Evolutionary conservation across 2,329 filamentous ascomycete genomes (phyloP), one percentile per base, ranked within the genome.

Genomic region (Ophiostoma ips): DNA sequence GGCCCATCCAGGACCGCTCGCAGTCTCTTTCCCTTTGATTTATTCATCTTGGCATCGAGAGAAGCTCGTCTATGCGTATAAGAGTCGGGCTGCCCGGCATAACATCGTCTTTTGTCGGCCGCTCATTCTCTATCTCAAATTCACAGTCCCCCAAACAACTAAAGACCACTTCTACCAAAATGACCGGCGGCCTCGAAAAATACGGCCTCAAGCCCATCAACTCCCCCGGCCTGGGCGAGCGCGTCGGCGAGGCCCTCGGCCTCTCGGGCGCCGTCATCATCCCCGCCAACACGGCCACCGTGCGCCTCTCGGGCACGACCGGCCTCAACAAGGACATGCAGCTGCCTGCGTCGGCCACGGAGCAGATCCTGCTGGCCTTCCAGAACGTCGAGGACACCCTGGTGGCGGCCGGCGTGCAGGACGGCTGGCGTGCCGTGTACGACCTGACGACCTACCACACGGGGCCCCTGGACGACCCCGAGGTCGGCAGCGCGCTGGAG

Each of bases 381-480:
- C 40, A 50, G n/a, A 50, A 50, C 13, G 48, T 50, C 33, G 33
- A 50, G 16, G 24, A 50, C n/a, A 38, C 48, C 2, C 24, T 50
- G n/a, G 33, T 21, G 5, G 48, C 48, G 2, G 48, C 48, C 13
- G 48, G 48, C 19, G 48, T 50, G 3, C 8, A 19, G 4, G 48
- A 45, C 21, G 48, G 48, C 15, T 50, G 48, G 48, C 31, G 34
- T 3, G 40, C 48, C 34, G 48, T 50, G 21, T 50, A 21, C 13
- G 34, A 50, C 21, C 13, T 50, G 48, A 50, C 40, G 2, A 50
- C 48, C 2, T 50, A 38, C 41, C 48, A 50, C 41, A 50, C 33
- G 4, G 40, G 48, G n/a, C 11, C 11, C 24, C 21, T 45, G 8
- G 48, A 31, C 6, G 40, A 37, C 13, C 40, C 31, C 21, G 48